Conservation (phyloP, 2,329 filamentous ascomycete genomes). For the Claviceps spartinae region DNA sequence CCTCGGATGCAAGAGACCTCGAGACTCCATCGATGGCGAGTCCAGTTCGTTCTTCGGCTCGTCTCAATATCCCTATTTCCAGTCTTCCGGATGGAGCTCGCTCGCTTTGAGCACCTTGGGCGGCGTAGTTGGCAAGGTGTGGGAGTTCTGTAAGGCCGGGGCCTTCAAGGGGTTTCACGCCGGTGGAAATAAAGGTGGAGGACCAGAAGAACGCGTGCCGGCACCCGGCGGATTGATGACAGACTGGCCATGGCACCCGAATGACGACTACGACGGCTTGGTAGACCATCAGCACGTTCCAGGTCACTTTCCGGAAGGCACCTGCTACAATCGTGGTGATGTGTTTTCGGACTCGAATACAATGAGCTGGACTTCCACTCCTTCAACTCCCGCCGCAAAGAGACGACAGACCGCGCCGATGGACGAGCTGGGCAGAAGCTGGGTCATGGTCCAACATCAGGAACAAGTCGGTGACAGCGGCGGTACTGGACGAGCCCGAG, state of each 20-base stretch:
- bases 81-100: constrained; percentile 37
- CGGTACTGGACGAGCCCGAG: constrained; percentile 10
- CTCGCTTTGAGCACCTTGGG: constrained; percentile 50
- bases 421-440: constrained; percentile 50
- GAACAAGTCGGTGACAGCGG: constrained; percentile 17
- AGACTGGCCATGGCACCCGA: not conserved
- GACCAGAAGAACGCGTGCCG: constrained; percentile 14
- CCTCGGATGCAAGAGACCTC: constrained; percentile 32
- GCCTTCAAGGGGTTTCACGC: constrained; percentile 78
- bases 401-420: constrained; percentile 38
- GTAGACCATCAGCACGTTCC: constrained; percentile 12
- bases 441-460: constrained; percentile 51
- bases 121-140: constrained; percentile 61
- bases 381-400: constrained; percentile 34
- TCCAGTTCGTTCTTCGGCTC: constrained; percentile 20
- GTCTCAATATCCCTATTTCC: constrained; percentile 16
- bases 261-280: constrained; percentile 12
- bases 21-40: constrained; percentile 23
- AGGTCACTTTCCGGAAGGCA: constrained; percentile 20
- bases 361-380: constrained; percentile 25
- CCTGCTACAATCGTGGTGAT: constrained; percentile 7
- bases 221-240: constrained; percentile 8
- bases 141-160: constrained; percentile 65
- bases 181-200: constrained; percentile 60
- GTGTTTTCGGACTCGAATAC: constrained; percentile 15